phyloP scores from a whole-genome alignment of 2,329 filamentous ascomycete genomes.

The Colletotrichum sp. region DNA sequence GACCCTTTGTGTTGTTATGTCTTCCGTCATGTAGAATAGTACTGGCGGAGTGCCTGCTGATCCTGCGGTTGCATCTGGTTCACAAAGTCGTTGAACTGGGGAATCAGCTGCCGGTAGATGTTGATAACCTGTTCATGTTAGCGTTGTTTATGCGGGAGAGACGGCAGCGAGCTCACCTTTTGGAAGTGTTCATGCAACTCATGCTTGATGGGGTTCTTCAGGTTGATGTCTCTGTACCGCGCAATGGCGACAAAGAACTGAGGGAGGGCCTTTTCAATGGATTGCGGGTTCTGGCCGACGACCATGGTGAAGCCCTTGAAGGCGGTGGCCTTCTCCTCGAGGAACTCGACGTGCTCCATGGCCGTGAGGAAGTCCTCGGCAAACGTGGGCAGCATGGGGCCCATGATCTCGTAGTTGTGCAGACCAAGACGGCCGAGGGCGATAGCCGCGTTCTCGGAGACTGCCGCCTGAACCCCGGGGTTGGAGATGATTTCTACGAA shows the following conservation, averaged over 20 bases:
- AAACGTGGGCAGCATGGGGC: conserved; percentile 79
- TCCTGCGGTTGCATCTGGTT: conserved; percentile 54
- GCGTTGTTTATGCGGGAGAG: conserved; percentile 4
- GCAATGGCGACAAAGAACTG: conserved; percentile 88
- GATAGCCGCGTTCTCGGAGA: conserved; percentile 93
- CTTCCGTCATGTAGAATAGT: conserved; percentile 40
- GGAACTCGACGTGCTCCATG: conserved; percentile 85
- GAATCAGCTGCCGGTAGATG: conserved; percentile 64
- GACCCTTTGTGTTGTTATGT: neutral
- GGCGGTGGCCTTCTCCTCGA: conserved; percentile 92
- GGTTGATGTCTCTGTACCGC: conserved; percentile 70
- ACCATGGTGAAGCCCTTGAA: conserved; percentile 89
- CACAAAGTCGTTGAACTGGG: conserved; percentile 62
- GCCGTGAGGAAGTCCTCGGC: conserved; percentile 81
- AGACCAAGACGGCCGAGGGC: conserved; percentile 88
- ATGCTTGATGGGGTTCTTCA: conserved; percentile 64
- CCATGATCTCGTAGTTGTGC: conserved; percentile 76
- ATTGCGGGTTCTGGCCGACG: conserved; percentile 84
- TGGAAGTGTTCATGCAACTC: conserved; percentile 77
- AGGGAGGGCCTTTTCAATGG: conserved; percentile 85
- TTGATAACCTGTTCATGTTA: conserved; percentile 48
- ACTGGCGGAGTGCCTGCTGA: conserved; percentile 51
- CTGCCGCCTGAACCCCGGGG: conserved; percentile 81
- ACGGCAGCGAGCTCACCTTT: conserved; percentile 61
- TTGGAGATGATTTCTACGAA: conserved; percentile 85